Conservation (phyloP, 2,329 filamentous ascomycete genomes). For the Trematosphaeria pertusa region DNA sequence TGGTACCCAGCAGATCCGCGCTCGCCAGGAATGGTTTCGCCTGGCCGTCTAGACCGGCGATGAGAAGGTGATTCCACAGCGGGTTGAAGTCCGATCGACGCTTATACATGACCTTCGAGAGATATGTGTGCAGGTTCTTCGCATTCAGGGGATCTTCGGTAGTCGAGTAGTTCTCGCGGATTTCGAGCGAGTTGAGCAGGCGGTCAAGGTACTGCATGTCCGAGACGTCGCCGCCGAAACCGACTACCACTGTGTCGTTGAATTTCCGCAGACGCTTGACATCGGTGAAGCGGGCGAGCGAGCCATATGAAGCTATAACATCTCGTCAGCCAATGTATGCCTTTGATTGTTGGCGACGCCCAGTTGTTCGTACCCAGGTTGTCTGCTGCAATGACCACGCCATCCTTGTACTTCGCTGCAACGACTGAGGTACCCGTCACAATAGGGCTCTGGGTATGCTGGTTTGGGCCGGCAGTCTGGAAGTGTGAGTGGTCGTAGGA, state of each 20-base stretch:
- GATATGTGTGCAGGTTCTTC: conserved; percentile 94
- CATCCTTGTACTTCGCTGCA: conserved; percentile 93
- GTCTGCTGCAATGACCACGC: conserved; percentile 95
- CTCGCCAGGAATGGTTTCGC: conserved; percentile 87
- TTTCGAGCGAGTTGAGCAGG: conserved; percentile 83
- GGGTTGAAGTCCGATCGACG: conserved; percentile 96
- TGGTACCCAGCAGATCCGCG: conserved; percentile 91
- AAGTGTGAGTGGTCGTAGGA: conserved; percentile 90
- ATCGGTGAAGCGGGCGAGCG: conserved; percentile 91
- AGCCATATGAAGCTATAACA: conserved; percentile 87
- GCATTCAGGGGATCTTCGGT: conserved; percentile 72
- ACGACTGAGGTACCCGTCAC: conserved; percentile 97
- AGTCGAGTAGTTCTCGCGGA: conserved; percentile 83
- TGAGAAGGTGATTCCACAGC: conserved; percentile 93
- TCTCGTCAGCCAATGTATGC: conserved; percentile 20
- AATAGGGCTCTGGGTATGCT: conserved; percentile 89
- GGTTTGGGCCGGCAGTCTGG: conserved; percentile 68
- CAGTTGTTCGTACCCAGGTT: conserved; percentile 79
- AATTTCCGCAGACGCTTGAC: conserved; percentile 94
- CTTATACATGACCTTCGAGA: conserved; percentile 94
- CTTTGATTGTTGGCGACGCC: too few species aligned
- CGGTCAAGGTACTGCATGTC: conserved; percentile 99
- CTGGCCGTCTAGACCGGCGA: conserved; percentile 81
- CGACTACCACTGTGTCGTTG: conserved; percentile 81
- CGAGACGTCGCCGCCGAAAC: conserved; percentile 95